Evolutionary conservation across 352 stramenopile species (phyloP), one percentile per base, ranked within the genome.

Genomic region (Pythium aquatile): DNA sequence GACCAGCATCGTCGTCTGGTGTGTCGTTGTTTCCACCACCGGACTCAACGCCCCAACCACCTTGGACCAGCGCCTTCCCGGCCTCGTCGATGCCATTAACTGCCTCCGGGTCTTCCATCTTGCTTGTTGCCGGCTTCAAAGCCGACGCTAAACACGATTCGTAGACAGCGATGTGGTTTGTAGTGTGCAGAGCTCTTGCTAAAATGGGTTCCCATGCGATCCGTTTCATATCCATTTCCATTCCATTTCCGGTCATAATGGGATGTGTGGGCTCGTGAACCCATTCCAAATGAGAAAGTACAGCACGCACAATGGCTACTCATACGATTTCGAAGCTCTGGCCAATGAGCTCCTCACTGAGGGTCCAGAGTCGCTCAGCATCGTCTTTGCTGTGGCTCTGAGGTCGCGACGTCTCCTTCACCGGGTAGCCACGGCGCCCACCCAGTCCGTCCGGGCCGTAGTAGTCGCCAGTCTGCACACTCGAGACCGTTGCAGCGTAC

Each of bases 361-460:
- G 42, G 30, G 40, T 48, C 61, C 61, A 66, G 5, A 66, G 40
- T 5, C 32, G 32, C 24, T 44, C 55, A 2, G 54, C 62, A n/a
- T 55, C 62, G 7, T 58, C 54, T 35, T 48, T 63, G 33, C 44
- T 58, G 54, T 63, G 55, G 54, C 47, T 68, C 46, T 57, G 47
- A 24, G 44, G 24, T 13, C 48, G 40, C 26, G 62, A 63, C 13
- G 35, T 42, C 28, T 71, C 65, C 26, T 59, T 54, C 20, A 63
- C 65, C 0, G 65, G 65, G 46, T 65, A 63, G 8, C 65, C 58
- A 28, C 52, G 46, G 2, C 40, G 29, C 26, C 39, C 48, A 13
- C 58, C 52, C 13, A 83, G 77, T 14, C 68, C 71, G 46, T 77
- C 70, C 5, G 72, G 72, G 1, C 72, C 69, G 48, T 67, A 76